Percentiles rank a stretch among this genome's conserved stretches.
These are phyloP conservation scores for Talaromyces liani DNA, from an alignment of 495 filamentous ascomycete species.

Conservation along the genomic window DNA sequence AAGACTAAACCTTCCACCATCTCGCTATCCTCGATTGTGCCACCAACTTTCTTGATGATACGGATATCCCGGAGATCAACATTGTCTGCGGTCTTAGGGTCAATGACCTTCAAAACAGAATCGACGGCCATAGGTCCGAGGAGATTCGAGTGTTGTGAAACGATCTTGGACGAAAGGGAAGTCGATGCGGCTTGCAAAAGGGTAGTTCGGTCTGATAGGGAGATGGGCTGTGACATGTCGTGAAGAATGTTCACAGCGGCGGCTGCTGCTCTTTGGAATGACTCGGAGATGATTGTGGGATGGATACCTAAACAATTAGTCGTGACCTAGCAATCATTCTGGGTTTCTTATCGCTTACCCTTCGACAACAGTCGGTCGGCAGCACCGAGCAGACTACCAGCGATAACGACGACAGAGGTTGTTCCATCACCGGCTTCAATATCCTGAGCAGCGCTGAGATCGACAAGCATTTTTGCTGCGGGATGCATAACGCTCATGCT, in stretches of 20 bases:
- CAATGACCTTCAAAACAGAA: constrained; percentile 88
- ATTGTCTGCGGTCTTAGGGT: constrained; percentile 89
- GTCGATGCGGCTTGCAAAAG: constrained; percentile 96
- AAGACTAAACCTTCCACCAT: constrained; percentile 92
- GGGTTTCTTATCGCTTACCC: constrained; percentile 34
- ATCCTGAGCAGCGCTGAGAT: constrained; percentile 93
- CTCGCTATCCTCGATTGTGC: constrained; percentile 97
- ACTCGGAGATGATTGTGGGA: constrained; percentile 94
- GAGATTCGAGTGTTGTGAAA: constrained; percentile 87
- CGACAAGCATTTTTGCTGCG: constrained; percentile 96
- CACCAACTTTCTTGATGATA: constrained; percentile 95
- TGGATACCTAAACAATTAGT: constrained; percentile 56
- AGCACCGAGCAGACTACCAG: constrained; percentile 86
- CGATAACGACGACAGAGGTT: constrained; percentile 96
- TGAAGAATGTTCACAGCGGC: constrained; percentile 84
- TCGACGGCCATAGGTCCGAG: constrained; percentile 96
- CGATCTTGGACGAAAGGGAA: constrained; percentile 96
- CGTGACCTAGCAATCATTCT: neutral
- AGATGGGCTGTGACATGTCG: constrained; percentile 92
- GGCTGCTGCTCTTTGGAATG: constrained; percentile 89
- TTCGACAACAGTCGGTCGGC: constrained; percentile 84
- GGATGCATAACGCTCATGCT: constrained; percentile 99
- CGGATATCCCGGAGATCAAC: constrained; percentile 94
- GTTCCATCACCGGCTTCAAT: constrained; percentile 98
- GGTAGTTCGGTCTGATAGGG: constrained; percentile 76